Evolutionary conservation across 176 grass and related monocot species (phyloP), one percentile per base, ranked within the genome.

Genomic region (Triticum timopheevii): DNA sequence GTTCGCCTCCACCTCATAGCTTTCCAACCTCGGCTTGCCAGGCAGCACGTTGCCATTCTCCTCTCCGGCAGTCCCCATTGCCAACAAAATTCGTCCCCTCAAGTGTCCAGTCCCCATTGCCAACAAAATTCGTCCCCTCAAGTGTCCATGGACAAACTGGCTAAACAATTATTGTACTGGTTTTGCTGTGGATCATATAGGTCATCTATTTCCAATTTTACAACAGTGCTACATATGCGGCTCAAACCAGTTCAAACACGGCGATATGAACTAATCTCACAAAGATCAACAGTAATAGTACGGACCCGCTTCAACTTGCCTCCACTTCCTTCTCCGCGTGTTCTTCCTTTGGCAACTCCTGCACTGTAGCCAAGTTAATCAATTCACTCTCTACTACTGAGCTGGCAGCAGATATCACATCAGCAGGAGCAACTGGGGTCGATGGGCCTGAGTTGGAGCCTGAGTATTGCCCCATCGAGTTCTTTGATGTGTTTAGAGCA

Each of bases 401-500:
- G 80, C 69, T 86, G 68, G 82, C 56, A 81, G 82, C 61, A 52
- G 61, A 83, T 15, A 73, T n/a, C 69, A 71, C 86, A 89, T 90
- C 88, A 61, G 77, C 83, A 79, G 62, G 61, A 77, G 83, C 73
- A 87, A 69, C 90, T 86, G 87, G 81, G 35, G 85, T 72, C 1
- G 78, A 87, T 24, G n/a, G 73, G 67, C 87, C 88, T 36, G 78
- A 90, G 88, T 45, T 85, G 89, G 81, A 90, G 69, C 75, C 63
- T 15, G 65, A 70, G 80, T 77, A 81, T 73, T 90, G 89, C 52
- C 72, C 88, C n/a, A 22, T 85, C n/a, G 88, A 85, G 83, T 90
- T 81, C 38, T 73, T 90, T 36, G 93, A 93, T 69, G 83, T 88
- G 83, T 99, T 99, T 59, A 99, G 74, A 13, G 89, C 94, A 61